Conservation (phyloP, 768 basidiomycete genomes). For the Pulveroboletus sp. region DNA sequence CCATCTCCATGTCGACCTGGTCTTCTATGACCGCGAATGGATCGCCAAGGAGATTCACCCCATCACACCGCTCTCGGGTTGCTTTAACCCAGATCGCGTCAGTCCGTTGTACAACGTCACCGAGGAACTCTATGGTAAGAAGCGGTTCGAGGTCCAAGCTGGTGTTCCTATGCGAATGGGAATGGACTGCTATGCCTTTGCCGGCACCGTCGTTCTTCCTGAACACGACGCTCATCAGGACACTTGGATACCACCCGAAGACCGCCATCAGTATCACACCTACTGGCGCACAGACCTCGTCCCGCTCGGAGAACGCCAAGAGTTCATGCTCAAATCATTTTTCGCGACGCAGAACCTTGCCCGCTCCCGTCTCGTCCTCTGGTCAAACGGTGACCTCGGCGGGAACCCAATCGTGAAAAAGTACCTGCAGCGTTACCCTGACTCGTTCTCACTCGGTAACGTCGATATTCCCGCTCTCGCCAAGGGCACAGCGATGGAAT, state of each 20-base stretch:
- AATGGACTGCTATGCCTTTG: conserved; percentile 90
- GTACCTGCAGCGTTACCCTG: conserved; percentile 64
- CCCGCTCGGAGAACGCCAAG: conserved; percentile 75
- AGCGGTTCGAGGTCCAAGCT: conserved; percentile 71
- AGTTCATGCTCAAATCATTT: conserved; percentile 88
- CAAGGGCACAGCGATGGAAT: conserved; percentile 72
- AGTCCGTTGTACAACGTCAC: conserved; percentile 69
- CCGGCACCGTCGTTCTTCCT: conserved; percentile 62
- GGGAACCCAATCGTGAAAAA: conserved; percentile 52
- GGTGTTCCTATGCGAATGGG: conserved; percentile 78
- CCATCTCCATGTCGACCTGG: conserved; percentile 70
- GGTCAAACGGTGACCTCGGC: conserved; percentile 84
- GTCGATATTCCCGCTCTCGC: conserved; percentile 71
- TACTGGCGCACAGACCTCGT: conserved; percentile 93
- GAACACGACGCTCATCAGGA: conserved; percentile 5
- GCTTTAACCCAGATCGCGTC: conserved; percentile 63
- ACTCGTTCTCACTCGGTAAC: conserved; percentile 62
- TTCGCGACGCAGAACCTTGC: conserved; percentile 83
- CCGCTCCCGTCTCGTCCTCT: conserved; percentile 73
- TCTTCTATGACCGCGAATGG: conserved; percentile 78
- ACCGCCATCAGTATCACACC: conserved; percentile 76
- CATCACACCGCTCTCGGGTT: conserved; percentile 64
- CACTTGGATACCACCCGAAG: conserved; percentile 32
- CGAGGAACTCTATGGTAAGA: conserved; percentile 58
- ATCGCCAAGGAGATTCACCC: conserved; percentile 66